Evolutionary conservation across 2,329 filamentous ascomycete genomes (phyloP), one percentile per base, ranked within the genome.

Genomic region (Fusarium humuli): DNA sequence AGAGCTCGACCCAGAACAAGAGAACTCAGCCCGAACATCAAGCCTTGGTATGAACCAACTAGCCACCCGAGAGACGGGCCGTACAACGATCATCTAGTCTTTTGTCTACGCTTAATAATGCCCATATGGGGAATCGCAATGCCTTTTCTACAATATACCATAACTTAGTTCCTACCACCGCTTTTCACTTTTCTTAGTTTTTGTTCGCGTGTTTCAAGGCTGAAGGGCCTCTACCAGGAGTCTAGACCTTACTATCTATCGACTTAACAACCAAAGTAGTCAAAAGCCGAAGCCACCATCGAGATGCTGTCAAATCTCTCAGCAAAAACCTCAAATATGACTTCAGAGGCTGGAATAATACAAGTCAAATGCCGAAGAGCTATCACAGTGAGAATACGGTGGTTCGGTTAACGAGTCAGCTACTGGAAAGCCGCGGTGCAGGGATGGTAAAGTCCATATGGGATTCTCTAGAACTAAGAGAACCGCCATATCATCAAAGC

Each of bases 401-500:
- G 7, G 12, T 27, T 53, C 23, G 32, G 23, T 53, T 42, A 20
- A 53, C 23, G n/a, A 41, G 23, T 40, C 34, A 29, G 23, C 23
- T 41, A n/a, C 13, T 42, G 11, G 18, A 12, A 18, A 37, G 34
- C 22, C 22, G 14, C 10, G 18, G 23, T 7, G 18, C 23, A 8
- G 18, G 18, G 23, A 41, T 23, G 23, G 44, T 18, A 40, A 41
- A 52, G 2, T 22, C 9, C 23, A 20, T 22, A 42, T 20, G 23
- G 49, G n/a, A 41, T 41, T 57, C 10, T 34, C 12, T 14, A 27
- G 7, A n/a, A 20, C 50, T 27, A 47, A 25, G n/a, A 23, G 32
- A 47, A 37, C 32, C 20, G n/a, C 59, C 32, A 44, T 44, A 30
- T 57, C 20, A 23, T 57, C 42, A 57, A 57, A 64, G 44, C 42